Evolutionary conservation across 2,329 filamentous ascomycete species (phyloP), one percentile per base, ranked within the genome.

Genomic region (Nemania sp.): DNA sequence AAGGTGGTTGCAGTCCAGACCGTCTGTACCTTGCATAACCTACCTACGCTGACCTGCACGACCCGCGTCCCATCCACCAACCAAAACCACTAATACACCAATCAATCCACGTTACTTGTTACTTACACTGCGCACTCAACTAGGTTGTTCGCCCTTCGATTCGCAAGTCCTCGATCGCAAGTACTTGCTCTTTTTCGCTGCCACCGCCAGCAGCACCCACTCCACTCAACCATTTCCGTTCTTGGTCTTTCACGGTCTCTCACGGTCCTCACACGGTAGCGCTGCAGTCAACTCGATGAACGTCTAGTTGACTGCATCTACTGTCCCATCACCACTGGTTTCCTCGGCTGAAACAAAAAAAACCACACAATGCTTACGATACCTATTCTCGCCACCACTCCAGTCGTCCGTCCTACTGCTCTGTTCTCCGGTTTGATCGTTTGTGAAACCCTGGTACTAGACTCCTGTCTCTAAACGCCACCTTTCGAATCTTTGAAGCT

Each of bases 381-480:
- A 80, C 79, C 78, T 75, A 75, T 75, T 75, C 73, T 78, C 78
- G 80, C 78, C 73, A 80, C 78, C 73, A 82, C 81, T 82, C 85
- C 87, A 89, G 88, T 90, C 87, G 87, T 84, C 86, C 82, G 87
- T 86, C 85, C 83, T 80, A 85, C 83, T 80, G 85, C 83, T 82
- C 83, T 81, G 87, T 88, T 85, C 78, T 83, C 86, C 86, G 86
- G 86, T 87, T 80, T 83, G 78, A 83, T 87, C 83, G 79, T 83
- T 82, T 79, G 83, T 86, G 83, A 84, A 85, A 83, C 82, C 78
- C 81, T 80, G 79, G 81, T 79, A 80, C 76, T 76, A 77, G 77
- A 77, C 79, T 74, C 72, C 64, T 68, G 78, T 76, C 79, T 83
- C 78, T 87, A 86, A 80, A 79, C 80, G 73, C 77, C 76, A 72